Evolutionary conservation across 371 early-diverging fungal genomes (phyloP).

Genomic region (Mucor racemosus): DNA sequence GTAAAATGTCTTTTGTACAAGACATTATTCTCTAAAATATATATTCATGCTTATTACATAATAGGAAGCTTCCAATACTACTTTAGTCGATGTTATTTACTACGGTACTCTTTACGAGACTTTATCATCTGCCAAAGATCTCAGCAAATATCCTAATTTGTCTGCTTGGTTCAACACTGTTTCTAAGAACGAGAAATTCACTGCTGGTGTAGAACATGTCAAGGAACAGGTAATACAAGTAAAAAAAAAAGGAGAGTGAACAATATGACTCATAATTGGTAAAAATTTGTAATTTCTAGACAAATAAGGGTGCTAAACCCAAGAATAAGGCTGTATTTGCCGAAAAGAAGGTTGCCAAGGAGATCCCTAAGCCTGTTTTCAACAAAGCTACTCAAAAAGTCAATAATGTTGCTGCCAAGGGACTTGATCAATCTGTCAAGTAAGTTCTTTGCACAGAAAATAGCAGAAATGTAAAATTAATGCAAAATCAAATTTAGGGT

Average conservation of each 20-base stretch:
- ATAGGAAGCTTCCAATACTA: conserved; percentile 35
- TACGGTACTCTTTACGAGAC: conserved; percentile 45
- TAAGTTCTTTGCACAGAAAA: conserved; percentile 11
- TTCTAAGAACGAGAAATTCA: conserved; percentile 31
- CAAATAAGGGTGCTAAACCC: conserved; percentile 37
- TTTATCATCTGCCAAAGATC: conserved; percentile 30
- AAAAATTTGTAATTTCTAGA: conserved; percentile 16
- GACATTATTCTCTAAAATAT: neutral
- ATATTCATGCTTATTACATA: conserved; percentile 2
- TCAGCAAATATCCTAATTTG: conserved; percentile 38
- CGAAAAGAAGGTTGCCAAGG: conserved; percentile 33
- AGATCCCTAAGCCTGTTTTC: conserved; percentile 29
- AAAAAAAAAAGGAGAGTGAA: neutral
- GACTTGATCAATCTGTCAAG: conserved; percentile 27
- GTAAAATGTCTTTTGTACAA: conserved; percentile 16
- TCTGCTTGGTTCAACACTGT: conserved; percentile 38
- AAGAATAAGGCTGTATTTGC: conserved; percentile 39
- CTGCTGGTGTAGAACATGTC: conserved; percentile 36
- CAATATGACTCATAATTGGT: conserved; percentile 18
- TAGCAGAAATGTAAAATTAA: neutral
- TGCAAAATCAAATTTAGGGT: conserved; percentile 35
- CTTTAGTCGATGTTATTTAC: conserved; percentile 40
- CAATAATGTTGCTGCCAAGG: conserved; percentile 22
- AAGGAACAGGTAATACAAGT: conserved; percentile 28
- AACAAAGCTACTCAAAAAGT: conserved; percentile 48